Base-by-base conservation (phyloP, 805 yeast species). In the Lachancea dasiensis region DNA sequence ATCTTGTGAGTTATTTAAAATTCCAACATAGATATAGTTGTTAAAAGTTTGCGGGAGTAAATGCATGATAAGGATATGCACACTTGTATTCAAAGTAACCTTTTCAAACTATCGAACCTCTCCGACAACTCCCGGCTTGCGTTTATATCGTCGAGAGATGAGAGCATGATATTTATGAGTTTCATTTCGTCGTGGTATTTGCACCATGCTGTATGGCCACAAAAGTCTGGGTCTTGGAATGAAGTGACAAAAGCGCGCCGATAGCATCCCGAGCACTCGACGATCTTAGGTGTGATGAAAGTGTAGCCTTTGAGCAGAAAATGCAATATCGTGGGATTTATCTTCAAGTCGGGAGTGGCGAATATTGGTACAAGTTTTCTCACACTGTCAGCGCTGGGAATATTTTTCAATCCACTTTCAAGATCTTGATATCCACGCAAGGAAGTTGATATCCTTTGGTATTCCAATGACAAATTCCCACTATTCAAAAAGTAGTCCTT, bases 131-230 rank as follows among this genome's bases (percentile, higher is more conserved):
- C 33, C 9, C 6, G 17, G 13, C 5, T 20, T 13, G 11, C 13
- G 3, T n/a, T n/a, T n/a, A 11, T 30, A 8, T 15, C 25, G 11
- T 6, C 6, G 15, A 35, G 15, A 11, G 16, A 21, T 16, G 10
- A 7, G 5, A 16, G 27, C 24, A 36, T 18, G 30, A 36, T 23
- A 7, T 36, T 17, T 10, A 11, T 22, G 11, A 36, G 30, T 13
- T 17, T 16, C 14, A 29, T 21, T 17, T 25, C 32, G 14, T 51
- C 44, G 28, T 34, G 38, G 31, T 48, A 50, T 18, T 43, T 44
- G 36, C 56, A 49, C 56, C 56, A 51, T 4, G 21, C 22, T 5
- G 45, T 44, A 35, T 51, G 56, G 16, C 41, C 45, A 31, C 47
- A 45, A 20, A 34, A 36, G 8, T 27, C 27, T 9, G 32, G 30